phyloP scores from a whole-genome alignment of 495 filamentous ascomycete genomes.

The Neurospora sp. region DNA sequence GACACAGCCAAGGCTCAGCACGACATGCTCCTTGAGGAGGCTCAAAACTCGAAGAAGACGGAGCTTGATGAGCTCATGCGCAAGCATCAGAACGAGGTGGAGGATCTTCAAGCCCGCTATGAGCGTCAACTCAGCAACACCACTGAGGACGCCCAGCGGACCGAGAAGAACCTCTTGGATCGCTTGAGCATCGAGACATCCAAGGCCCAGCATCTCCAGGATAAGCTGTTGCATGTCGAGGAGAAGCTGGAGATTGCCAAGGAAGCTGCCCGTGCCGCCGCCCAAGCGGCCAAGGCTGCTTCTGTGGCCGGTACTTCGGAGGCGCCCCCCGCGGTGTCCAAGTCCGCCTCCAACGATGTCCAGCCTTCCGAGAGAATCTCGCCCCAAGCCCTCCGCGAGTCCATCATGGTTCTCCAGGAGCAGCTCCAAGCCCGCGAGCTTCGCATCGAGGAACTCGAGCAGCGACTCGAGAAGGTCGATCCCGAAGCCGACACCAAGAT shows the following conservation, averaged over 20 bases:
- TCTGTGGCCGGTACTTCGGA: constrained; percentile 37
- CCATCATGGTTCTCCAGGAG: constrained; percentile 90
- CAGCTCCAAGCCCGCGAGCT: constrained; percentile 90
- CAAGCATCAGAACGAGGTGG: constrained; percentile 64
- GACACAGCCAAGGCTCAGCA: constrained; percentile 63
- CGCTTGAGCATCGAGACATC: constrained; percentile 66
- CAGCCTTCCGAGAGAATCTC: constrained; percentile 75
- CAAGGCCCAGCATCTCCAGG: constrained; percentile 69
- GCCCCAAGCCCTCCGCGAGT: constrained; percentile 87
- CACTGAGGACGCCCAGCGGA: constrained; percentile 59
- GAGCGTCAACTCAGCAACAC: constrained; percentile 61
- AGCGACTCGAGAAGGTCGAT: constrained; percentile 54
- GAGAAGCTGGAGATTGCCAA: constrained; percentile 83
- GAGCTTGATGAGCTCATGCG: constrained; percentile 57
- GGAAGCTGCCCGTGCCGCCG: constrained; percentile 80
- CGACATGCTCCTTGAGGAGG: constrained; percentile 71
- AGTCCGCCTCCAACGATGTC: constrained; percentile 30
- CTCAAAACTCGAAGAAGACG: constrained; percentile 48
- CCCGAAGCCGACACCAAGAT: constrained; percentile 68
- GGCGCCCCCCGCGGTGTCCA: constrained; percentile 8
- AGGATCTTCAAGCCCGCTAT: constrained; percentile 56
- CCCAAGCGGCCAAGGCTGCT: constrained; percentile 61
- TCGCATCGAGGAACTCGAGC: constrained; percentile 77
- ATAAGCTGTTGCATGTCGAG: constrained; percentile 70
- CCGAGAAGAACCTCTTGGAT: constrained; percentile 57